Evolutionary conservation across 768 basidiomycete genomes (phyloP), one percentile per base, ranked within the genome.

Genomic region (Rhodotorula taiwanensis): DNA sequence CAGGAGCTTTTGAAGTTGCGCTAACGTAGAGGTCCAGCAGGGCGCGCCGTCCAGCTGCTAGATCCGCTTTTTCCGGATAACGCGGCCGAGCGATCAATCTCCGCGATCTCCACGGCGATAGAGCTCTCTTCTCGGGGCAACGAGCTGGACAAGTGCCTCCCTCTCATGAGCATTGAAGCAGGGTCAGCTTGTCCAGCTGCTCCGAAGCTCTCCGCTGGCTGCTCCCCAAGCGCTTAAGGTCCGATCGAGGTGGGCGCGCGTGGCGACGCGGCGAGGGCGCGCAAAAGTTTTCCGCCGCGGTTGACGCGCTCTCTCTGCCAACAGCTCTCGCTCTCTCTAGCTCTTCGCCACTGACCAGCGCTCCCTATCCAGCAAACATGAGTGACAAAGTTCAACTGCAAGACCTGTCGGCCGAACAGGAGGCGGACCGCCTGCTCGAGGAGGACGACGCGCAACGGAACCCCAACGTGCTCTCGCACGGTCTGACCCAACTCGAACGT

Each of bases 341-440:
- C n/a, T n/a, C n/a, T n/a, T n/a, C n/a, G n/a, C n/a, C n/a, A n/a
- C n/a, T n/a, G n/a, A n/a, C n/a, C 39, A 23, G 15, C 45, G 31
- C 41, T 44, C n/a, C 5, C 42, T 41, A 42, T 33, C 7, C 10
- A 20, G 18, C 41, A 14, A 30, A 20, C 28, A 63, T 63, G 62
- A 30, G 45, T 27, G 28, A 54, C 55, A 57, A 63, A 34, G 45
- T 53, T 9, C 47, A 49, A 2, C 50, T 62, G 25, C 44, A 54
- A 5, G 27, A 41, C 52, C 53, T 31, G 52, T 53, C 47, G n/a
- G 62, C 52, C 0, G 36, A 45, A 31, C 52, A 58, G 20, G 62
- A 64, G 53, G 62, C 62, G 8, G 62, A 64, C n/a, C 57, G 57
- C 1, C 48, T 64, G 20, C 39, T 64, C 21, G 62, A 56, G 3